A percentile compares a stretch with the other conserved stretches of the same genome.
These are phyloP conservation scores for Ascochyta fabae DNA, from an alignment of 2,329 filamentous ascomycete species.

Conservation along the genomic window DNA sequence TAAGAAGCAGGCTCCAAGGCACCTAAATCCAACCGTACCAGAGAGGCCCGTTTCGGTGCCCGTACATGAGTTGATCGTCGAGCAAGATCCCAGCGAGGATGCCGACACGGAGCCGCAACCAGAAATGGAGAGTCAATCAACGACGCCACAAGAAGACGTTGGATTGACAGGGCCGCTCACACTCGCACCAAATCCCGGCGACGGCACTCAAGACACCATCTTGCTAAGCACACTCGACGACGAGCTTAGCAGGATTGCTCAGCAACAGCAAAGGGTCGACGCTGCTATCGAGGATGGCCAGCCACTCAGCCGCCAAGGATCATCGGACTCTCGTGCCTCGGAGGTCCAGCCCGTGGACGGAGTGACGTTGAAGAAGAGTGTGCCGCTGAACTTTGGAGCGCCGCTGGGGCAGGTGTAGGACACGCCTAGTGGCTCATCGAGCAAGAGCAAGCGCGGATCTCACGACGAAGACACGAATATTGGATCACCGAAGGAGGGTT, in stretches of 20 bases:
- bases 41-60: conserved; percentile 20
- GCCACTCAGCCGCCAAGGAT: conserved; percentile 31
- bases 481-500: not conserved
- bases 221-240: conserved; percentile 36
- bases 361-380: conserved; percentile 42
- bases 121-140: conserved; percentile 18
- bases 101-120: conserved; percentile 10
- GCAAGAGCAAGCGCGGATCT: conserved; percentile 2
- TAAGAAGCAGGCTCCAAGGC: conserved; percentile 14
- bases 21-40: conserved; percentile 1
- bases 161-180: conserved; percentile 39
- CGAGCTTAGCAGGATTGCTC: conserved; percentile 36
- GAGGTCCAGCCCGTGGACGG: conserved; percentile 40
- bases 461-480: not conserved
- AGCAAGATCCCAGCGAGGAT: conserved; percentile 9
- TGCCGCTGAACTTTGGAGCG: conserved; percentile 44
- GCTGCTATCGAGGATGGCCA: conserved; percentile 24
- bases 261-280: conserved; percentile 24
- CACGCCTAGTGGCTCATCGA: not conserved
- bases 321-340: conserved; percentile 28
- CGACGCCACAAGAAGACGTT: conserved; percentile 32
- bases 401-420: conserved; percentile 41
- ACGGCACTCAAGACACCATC: conserved; percentile 40
- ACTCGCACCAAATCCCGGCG: conserved; percentile 41
- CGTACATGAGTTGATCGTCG: conserved; percentile 18